Evolutionary conservation across 352 stramenopile genomes (phyloP), one percentile per base, ranked within the genome.

Genomic region (Phytopythium litorale): DNA sequence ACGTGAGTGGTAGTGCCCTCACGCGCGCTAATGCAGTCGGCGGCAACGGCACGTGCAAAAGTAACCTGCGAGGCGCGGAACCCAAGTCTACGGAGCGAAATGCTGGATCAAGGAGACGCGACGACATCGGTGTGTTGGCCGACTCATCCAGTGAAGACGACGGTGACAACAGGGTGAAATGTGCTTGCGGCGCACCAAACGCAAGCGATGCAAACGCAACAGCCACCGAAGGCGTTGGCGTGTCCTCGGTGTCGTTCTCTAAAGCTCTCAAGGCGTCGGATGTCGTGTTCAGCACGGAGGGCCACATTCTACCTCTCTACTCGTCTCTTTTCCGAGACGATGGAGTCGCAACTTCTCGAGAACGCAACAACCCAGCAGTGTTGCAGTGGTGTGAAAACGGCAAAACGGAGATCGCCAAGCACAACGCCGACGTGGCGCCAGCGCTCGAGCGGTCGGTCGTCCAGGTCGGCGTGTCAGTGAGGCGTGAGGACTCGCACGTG

Each of bases 241-340:
- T 52, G 1, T 38, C 35, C 6, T n/a, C 54, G 21, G 23, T 28
- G 11, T 50, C 42, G 4, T 51, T 52, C 25, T 60, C 54, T 0
- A 43, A 77, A 6, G 15, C 74, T 9, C 71, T 92, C 37, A 89
- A 90, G 71, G 66, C 79, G 9, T 81, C 80, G 1, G 75, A 95
- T 35, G 71, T 92, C 11, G 69, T 95, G 3, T 95, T 93, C 66
- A 95, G 79, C 40, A 95, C 84, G 0, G 86, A 95, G 70, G 86
- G 86, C 30, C 86, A 95, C 65, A 60, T 95, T 21, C 70, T 95
- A 15, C 77, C 89, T 58, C 66, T 92, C 4, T 66, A 88, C 32
- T 65, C 75, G 28, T 66, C 73, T 32, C 68, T 94, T 12, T 94
- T 91, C 45, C 54, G 70, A 35, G 49, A 64, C 5, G 11, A 58